Percentiles rank a stretch among this genome's conserved stretches.
phyloP scores from a whole-genome alignment of 2,329 filamentous ascomycete genomes.

The Tolypocladium paradoxum region DNA sequence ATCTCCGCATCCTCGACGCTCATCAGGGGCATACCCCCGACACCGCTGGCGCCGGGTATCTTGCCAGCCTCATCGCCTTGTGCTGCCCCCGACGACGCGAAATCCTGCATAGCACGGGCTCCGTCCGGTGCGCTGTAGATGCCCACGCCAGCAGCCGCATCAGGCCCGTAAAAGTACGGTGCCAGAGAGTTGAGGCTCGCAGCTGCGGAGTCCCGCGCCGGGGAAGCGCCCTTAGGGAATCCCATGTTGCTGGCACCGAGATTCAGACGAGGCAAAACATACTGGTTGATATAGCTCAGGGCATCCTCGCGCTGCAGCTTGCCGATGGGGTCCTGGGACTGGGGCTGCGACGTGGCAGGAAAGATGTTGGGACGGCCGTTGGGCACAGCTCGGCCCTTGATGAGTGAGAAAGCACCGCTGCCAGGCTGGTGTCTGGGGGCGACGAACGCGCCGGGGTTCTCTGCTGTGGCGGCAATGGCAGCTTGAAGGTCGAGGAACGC shows the following conservation, averaged over 20 bases:
- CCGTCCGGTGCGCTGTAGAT: slow-evolving; percentile 30
- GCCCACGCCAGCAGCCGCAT: slow-evolving; percentile 31
- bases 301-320: slow-evolving; percentile 59
- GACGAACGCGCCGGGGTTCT: slow-evolving; percentile 44
- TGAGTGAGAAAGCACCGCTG: slow-evolving; percentile 47
- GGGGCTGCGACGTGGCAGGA: slow-evolving; percentile 34
- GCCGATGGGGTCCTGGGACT: slow-evolving; percentile 45
- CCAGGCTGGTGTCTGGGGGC: slow-evolving; percentile 43
- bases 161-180: slow-evolving; percentile 43
- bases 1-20: slow-evolving; percentile 53
- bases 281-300: slow-evolving; percentile 59
- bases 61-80: slow-evolving; percentile 19
- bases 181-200: slow-evolving; percentile 43
- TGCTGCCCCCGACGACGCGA: slow-evolving; percentile 15
- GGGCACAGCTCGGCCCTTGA: slow-evolving; percentile 54
- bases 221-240: slow-evolving; percentile 24
- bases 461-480: slow-evolving; percentile 36
- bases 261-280: slow-evolving; percentile 50
- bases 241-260: slow-evolving; percentile 37
- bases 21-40: slow-evolving; percentile 42
- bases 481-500: slow-evolving; percentile 60
- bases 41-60: slow-evolving; percentile 15
- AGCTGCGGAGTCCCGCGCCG: slow-evolving; percentile 33
- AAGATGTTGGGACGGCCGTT: slow-evolving; percentile 54
- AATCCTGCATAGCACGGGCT: slow-evolving; percentile 22